Percentiles rank a stretch among this genome's conserved stretches.
phyloP scores from a whole-genome alignment of 441 rosid species.

The Croton setiger region DNA sequence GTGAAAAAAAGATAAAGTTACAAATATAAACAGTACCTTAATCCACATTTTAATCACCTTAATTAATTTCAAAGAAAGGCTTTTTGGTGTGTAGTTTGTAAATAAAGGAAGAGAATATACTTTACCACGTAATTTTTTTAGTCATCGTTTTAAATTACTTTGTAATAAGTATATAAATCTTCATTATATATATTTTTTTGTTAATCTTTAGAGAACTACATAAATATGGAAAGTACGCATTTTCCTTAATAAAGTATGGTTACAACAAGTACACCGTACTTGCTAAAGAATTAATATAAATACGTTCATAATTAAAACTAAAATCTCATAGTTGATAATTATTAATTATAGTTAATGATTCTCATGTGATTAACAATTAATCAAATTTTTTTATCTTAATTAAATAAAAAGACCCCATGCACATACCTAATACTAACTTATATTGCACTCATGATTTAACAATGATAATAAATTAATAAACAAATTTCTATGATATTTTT shows the following conservation, averaged over 20 bases:
- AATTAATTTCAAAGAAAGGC: not conserved
- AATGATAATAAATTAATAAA: not conserved
- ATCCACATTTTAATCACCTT: not conserved
- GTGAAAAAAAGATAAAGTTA: too few relatives aligned
- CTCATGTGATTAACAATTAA: not conserved
- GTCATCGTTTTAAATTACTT: constrained; percentile 13
- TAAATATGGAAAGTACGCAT: not conserved
- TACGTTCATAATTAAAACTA: too few relatives aligned
- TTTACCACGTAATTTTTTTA: constrained; percentile 10
- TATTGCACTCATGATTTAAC: not conserved
- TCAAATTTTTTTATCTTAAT: not conserved
- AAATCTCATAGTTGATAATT: not conserved
- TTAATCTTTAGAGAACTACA: not conserved
- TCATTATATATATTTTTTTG: constrained; percentile 19
- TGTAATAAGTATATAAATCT: not conserved
- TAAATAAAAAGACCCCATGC: not conserved
- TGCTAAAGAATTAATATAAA: too few relatives aligned
- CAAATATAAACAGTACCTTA: not conserved
- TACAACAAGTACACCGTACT: too few relatives aligned
- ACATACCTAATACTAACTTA: not conserved
- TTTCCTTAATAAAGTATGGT: too few relatives aligned
- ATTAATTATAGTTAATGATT: not conserved
- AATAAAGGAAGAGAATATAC: constrained; percentile 4
- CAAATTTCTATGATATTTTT: not conserved
- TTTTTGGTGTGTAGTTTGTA: not conserved